phyloP scores from a whole-genome alignment of 2,329 filamentous ascomycete genomes.

The Intubia oerlemansii region DNA sequence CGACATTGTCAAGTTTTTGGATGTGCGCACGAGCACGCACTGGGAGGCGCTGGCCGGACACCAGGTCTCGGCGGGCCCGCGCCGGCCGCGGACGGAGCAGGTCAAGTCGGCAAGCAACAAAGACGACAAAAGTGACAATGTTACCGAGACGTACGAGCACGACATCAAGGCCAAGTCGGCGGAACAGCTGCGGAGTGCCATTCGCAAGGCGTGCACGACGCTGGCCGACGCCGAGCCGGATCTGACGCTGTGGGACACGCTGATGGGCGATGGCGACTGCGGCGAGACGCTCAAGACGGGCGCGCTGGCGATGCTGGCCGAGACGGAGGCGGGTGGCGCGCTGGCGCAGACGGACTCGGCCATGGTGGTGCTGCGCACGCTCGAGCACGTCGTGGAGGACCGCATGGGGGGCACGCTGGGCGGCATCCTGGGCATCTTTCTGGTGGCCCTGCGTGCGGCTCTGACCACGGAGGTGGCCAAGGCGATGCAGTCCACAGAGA shows the following conservation, averaged over 20 bases:
- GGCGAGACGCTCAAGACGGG: constrained; percentile 38
- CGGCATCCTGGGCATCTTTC: constrained; percentile 31
- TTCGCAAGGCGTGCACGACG: constrained; percentile 29
- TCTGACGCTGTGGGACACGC: constrained; percentile 38
- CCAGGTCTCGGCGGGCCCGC: constrained; percentile 20
- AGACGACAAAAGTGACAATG: too few relatives aligned
- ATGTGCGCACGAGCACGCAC: constrained; percentile 35
- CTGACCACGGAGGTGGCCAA: constrained; percentile 10
- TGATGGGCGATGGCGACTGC: constrained; percentile 46
- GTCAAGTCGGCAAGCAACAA: constrained; percentile 18
- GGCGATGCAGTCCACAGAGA: too few relatives aligned
- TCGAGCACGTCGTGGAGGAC: constrained; percentile 32
- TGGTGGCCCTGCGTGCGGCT: constrained; percentile 24
- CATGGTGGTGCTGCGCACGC: constrained; percentile 22
- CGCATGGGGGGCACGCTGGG: constrained; percentile 32
- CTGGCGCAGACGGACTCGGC: constrained; percentile 22
- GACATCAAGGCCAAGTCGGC: too few relatives aligned
- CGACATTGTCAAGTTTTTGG: constrained; percentile 41
- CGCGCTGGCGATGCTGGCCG: constrained; percentile 24
- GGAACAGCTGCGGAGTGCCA: constrained; percentile 23
- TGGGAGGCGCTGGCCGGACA: constrained; percentile 30
- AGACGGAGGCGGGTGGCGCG: constrained; percentile 13
- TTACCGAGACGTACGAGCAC: too few relatives aligned
- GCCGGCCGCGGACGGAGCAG: constrained; percentile 21
- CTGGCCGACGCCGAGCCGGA: constrained; percentile 38